Evolutionary conservation across 2,329 filamentous ascomycete species (phyloP).

Genomic region (Monascus ruber): DNA sequence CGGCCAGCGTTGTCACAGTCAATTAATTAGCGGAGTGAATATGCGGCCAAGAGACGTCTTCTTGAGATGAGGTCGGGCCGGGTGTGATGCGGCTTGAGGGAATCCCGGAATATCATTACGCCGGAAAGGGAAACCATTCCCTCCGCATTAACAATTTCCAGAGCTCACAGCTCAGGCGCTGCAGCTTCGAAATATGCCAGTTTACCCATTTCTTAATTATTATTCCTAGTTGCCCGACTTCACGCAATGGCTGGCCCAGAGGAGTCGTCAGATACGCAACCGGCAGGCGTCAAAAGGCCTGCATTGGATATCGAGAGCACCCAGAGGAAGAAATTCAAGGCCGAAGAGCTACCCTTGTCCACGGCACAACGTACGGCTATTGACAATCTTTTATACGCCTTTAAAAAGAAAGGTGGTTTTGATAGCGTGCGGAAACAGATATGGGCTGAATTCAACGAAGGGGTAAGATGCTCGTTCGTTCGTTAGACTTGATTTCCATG

Average conservation of each 20-base stretch:
- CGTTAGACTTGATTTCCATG: background rate
- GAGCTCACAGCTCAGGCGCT: no score
- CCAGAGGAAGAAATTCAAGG: constrained; percentile 42
- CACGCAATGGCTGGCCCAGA: constrained; percentile 22
- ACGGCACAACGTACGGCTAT: constrained; percentile 48
- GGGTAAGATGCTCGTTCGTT: constrained; percentile 28
- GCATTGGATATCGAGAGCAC: constrained; percentile 22
- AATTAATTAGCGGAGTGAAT: no score
- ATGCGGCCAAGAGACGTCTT: no score
- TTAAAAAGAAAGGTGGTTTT: constrained; percentile 57
- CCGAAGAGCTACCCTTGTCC: constrained; percentile 50
- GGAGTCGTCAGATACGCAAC: constrained; percentile 18
- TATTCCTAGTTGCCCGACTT: no score
- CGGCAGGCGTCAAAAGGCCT: constrained; percentile 16
- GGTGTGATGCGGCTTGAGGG: no score
- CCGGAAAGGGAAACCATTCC: no score
- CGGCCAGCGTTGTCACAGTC: no score
- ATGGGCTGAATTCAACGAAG: constrained; percentile 47
- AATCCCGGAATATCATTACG: no score
- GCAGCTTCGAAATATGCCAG: no score
- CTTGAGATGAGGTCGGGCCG: no score
- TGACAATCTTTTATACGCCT: constrained; percentile 49
- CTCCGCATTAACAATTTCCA: no score
- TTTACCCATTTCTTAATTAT: no score
- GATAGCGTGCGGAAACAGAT: constrained; percentile 50